A percentile compares a stretch with the other conserved stretches of the same genome.
Conservation (phyloP, 2,329 filamentous ascomycete species). For the Claviceps capensis region DNA sequence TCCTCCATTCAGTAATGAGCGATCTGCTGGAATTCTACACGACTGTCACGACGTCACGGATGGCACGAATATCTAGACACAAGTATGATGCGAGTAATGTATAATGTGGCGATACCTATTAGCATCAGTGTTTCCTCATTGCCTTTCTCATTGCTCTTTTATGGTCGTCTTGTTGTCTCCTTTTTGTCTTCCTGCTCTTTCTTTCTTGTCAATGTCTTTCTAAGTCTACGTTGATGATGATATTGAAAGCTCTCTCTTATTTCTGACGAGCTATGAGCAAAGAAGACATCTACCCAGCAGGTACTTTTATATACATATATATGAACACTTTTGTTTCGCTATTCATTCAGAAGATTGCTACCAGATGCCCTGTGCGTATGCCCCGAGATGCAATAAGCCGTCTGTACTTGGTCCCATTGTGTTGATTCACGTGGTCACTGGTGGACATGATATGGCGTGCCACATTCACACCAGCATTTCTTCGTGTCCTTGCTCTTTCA, state of each 20-base stretch:
- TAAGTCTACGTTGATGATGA: too few relatives aligned
- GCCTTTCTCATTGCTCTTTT: too few relatives aligned
- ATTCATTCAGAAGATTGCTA: not conserved
- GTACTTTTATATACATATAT: not conserved
- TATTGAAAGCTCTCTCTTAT: too few relatives aligned
- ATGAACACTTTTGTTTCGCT: not conserved
- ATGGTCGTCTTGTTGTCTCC: too few relatives aligned
- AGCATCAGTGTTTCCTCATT: too few relatives aligned
- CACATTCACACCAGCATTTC: slow-evolving; percentile 9
- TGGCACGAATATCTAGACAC: not conserved
- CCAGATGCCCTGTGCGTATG: not conserved
- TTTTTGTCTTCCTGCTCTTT: too few relatives aligned
- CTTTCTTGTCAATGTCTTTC: too few relatives aligned
- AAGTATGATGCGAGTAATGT: not conserved
- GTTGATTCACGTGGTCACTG: too few relatives aligned
- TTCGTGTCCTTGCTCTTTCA: slow-evolving; percentile 27
- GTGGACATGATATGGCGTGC: not conserved
- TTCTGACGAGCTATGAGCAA: too few relatives aligned
- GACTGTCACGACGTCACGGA: not conserved
- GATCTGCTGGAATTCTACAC: too few relatives aligned
- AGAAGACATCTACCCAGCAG: too few relatives aligned
- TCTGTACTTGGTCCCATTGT: not conserved
- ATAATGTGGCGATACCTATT: not conserved
- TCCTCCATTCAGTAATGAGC: too few relatives aligned
- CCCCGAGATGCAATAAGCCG: not conserved